Evolutionary conservation across 495 filamentous ascomycete genomes (phyloP), one percentile per base, ranked within the genome.

Genomic region (Hyphodiscus hymeniophilus): DNA sequence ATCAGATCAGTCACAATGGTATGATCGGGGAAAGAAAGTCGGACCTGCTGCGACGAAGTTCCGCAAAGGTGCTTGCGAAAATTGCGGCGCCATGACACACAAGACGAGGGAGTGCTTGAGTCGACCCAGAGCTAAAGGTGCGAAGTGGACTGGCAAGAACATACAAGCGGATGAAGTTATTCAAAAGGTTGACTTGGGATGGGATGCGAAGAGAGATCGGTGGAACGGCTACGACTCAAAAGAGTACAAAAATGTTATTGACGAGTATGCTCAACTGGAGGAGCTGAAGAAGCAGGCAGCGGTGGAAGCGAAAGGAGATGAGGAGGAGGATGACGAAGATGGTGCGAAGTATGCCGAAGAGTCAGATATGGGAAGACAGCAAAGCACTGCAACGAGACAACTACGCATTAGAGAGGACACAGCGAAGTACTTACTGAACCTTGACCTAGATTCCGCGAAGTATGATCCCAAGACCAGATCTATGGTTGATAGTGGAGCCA

Each of bases 171-270:
- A 98, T 65, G 89, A 96, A 60, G 65, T 81, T n/a, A 70, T 94
- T 33, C 82, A 92, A 59, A 78, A 90, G 46, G 85, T 94, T 17
- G 75, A 85, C 42, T 66, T 95, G 18, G 87, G 89, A 2, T 98
- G 91, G 89, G 92, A 97, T 66, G 92, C 92, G n/a, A 98, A 98
- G 71, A 73, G 92, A 57, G 92, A 98, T 68, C 76, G 91, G 34
- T 98, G 91, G 90, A 95, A 95, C 63, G 89, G 89, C 21, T 98
- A 94, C 66, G 90, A 97, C 64, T 74, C 91, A 2, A 76, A 75
- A 57, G 87, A 96, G 66, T 95, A 95, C 60, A 73, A 74, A 46
- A 72, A 77, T 45, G 89, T 96, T 2, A 79, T 96, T 21, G 80
- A 92, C 26, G 88, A 96, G 56, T 95, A 87, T 62, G 76, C 92